phyloP scores from a whole-genome alignment of 805 yeast genomes.

The Cyberlindnera meyerae region DNA sequence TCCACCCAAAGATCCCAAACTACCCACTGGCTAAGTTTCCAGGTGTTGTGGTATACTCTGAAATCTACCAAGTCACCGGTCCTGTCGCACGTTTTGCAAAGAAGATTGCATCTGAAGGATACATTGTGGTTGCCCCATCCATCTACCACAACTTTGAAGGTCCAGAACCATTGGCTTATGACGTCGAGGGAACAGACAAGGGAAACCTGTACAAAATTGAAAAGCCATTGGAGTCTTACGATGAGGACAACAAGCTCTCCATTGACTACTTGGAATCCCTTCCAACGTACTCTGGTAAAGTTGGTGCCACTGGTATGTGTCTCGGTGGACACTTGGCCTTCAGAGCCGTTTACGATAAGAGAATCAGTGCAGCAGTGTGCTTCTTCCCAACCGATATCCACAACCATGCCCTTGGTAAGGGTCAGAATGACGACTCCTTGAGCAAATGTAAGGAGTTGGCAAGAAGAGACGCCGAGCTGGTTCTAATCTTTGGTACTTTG shows the following conservation, averaged over 20 bases:
- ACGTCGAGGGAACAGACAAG: slow-evolving; percentile 66
- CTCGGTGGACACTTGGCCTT: slow-evolving; percentile 80
- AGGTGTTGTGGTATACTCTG: slow-evolving; percentile 74
- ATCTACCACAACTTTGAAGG: slow-evolving; percentile 70
- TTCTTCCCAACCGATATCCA: slow-evolving; percentile 83
- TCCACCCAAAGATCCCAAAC: slow-evolving; percentile 62
- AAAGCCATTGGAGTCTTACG: slow-evolving; percentile 67
- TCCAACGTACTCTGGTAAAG: slow-evolving; percentile 62
- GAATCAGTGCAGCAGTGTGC: slow-evolving; percentile 64
- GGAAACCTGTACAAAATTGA: slow-evolving; percentile 65
- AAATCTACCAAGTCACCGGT: slow-evolving; percentile 78
- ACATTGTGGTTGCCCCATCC: slow-evolving; percentile 73
- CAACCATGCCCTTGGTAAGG: slow-evolving; percentile 58
- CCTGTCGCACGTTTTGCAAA: slow-evolving; percentile 77
- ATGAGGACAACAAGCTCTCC: slow-evolving; percentile 63
- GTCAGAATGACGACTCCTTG: slow-evolving; percentile 61
- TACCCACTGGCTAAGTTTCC: slow-evolving; percentile 80
- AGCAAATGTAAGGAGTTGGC: slow-evolving; percentile 49
- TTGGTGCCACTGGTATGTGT: slow-evolving; percentile 87
- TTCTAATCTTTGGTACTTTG: slow-evolving; percentile 70
- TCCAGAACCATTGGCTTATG: slow-evolving; percentile 63
- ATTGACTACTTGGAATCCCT: slow-evolving; percentile 56
- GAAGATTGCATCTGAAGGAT: slow-evolving; percentile 75
- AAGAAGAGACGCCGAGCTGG: slow-evolving; percentile 47
- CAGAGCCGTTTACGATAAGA: slow-evolving; percentile 60